A percentile compares a stretch with the other conserved stretches of the same genome.
Conservation (phyloP, 495 filamentous ascomycete species). For the Penicillium arizonense region DNA sequence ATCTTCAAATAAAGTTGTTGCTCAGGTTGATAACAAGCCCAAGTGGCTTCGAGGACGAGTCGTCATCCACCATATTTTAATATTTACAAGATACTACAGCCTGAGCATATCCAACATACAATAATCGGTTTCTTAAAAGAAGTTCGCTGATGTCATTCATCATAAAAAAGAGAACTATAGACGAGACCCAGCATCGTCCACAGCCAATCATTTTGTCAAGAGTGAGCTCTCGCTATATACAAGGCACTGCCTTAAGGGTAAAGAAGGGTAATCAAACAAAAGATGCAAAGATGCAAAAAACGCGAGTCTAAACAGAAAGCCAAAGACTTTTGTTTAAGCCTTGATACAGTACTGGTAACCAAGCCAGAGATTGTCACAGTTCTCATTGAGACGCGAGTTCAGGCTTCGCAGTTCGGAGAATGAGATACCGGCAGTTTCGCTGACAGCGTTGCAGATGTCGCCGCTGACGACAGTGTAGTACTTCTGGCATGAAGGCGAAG, state of each 20-base stretch:
- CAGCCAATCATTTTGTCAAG: neutral
- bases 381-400: conserved; percentile 39
- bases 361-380: conserved; percentile 39
- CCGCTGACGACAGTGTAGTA: conserved; percentile 39
- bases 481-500: conserved; percentile 37
- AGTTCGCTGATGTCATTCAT: conserved; percentile 7
- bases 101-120: too few relatives aligned
- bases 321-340: conserved; percentile 13
- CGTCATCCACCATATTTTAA: too few relatives aligned
- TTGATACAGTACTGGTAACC: conserved; percentile 41
- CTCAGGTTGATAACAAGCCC: too few relatives aligned
- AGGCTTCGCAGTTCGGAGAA: conserved; percentile 28
- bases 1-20: too few relatives aligned
- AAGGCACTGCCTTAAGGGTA: conserved; percentile 7
- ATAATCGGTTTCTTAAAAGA: neutral
- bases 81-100: too few relatives aligned
- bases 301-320: neutral
- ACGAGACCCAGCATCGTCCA: neutral
- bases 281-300: neutral
- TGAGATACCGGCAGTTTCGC: conserved; percentile 22
- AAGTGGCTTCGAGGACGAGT: too few relatives aligned
- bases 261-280: conserved; percentile 1
- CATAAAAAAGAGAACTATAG: neutral
- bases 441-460: conserved; percentile 43
- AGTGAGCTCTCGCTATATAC: conserved; percentile 10